Base-by-base conservation (phyloP, 1,284 basidiomycete species). In the Leccinum insolens region DNA sequence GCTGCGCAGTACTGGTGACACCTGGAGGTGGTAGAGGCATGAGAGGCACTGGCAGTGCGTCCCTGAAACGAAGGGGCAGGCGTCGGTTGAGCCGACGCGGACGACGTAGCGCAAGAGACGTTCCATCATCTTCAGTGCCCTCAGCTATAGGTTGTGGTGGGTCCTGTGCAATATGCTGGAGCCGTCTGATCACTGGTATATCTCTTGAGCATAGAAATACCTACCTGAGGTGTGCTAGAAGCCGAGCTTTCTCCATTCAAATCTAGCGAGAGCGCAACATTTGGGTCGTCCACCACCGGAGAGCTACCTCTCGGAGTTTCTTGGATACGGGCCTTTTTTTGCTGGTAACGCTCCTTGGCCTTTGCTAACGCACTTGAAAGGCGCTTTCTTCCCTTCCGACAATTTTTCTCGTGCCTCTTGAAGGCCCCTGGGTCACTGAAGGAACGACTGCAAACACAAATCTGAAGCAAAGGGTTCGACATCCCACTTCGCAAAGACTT, bases 371-470 rank as follows among this genome's bases (percentile, higher is more conserved):
- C 31, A 34, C 58, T 60, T 15, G 58, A 60, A 34, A 60, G 58
- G n/a, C 31, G 58, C 58, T 34, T 60, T 60, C 31, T 60, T 28
- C 58, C 58, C 31, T 60, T 60, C 14, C 12, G 58, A 37, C 58
- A 60, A 20, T 3, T 60, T 20, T 60, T 60, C 31, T 60, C 58
- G 17, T 60, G 58, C 58, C 58, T 60, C 58, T 60, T 60, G 31
- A 60, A 60, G 4, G 58, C 58, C 12, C 58, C 58, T 60, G 14
- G 31, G 58, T 60, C 58, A 60, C 58, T 34, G 58, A 60, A 60
- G 14, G 58, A 60, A 17, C 58, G 31, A 60, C 58, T 6, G 31
- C 58, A 60, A 60, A 60, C n/a, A 3, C 31, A 60, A 34, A 34
- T 22, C 31, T 60, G 31, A 15, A 60, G 58, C 31, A 60, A 60